phyloP scores from a whole-genome alignment of 768 basidiomycete species.

The Tulasnella sp. region DNA sequence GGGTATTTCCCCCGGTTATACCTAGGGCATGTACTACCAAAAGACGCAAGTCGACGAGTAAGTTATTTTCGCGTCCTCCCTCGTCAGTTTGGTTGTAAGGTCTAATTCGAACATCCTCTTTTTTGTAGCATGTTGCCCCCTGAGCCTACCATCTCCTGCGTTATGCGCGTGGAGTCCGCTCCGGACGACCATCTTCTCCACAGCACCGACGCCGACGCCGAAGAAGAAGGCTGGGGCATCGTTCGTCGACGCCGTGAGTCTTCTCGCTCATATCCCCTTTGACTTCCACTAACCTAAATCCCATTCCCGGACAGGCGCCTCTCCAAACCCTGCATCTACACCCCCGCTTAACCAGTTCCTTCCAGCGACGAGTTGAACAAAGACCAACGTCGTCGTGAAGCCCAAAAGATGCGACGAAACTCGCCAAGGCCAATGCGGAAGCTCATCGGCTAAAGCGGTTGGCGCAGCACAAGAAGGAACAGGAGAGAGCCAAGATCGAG shows the following conservation, averaged over 20 bases:
- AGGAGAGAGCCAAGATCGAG: constrained; percentile 47
- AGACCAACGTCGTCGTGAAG: constrained; percentile 61
- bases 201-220: constrained; percentile 61
- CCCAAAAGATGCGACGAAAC: constrained; percentile 52
- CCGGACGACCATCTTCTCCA: constrained; percentile 35
- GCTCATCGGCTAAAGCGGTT: constrained; percentile 43
- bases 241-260: constrained; percentile 46
- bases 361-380: constrained; percentile 42
- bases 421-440: constrained; percentile 50
- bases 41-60: constrained; percentile 67
- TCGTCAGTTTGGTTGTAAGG: not conserved
- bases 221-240: constrained; percentile 69
- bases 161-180: constrained; percentile 49
- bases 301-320: not conserved
- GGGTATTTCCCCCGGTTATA: too few relatives aligned
- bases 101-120: not conserved
- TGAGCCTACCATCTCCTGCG: constrained; percentile 48
- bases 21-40: constrained; percentile 28
- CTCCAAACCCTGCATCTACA: not conserved
- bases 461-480: constrained; percentile 51
- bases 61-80: constrained; percentile 27
- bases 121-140: constrained; percentile 58
- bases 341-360: not conserved
- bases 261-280: constrained; percentile 17
- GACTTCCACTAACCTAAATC: not conserved